Evolutionary conservation across 202 grass and related monocot genomes (phyloP), one percentile per base, ranked within the genome.

Genomic region (Thinopyrum obtusiflorum): DNA sequence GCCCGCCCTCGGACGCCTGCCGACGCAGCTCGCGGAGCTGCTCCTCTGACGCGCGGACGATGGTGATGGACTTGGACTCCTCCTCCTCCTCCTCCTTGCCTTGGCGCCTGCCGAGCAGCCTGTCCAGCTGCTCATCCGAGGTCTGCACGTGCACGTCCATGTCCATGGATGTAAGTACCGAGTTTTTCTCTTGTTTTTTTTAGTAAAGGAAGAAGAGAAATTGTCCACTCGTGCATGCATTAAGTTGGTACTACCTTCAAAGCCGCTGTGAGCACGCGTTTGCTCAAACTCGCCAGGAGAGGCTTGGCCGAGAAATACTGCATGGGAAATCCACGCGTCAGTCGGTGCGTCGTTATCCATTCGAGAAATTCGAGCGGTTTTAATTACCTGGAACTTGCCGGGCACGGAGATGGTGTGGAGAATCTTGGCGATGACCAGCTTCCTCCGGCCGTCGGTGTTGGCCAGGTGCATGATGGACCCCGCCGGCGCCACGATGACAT

Each of bases 221-320:
- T 10, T 46, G 11, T 47, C 2, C n/a, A 7, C 3, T 12, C 2
- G 25, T 8, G 3, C 5, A 65, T 69, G 35, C 11, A 42, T 39
- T 36, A 12, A 5, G 26, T 53, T 0, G 49, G 17, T 20, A 53
- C 4, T 84, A 94, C 92, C 64, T 90, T 93, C 25, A 87, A 89
- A 21, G 91, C 91, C 20, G 95, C 92, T 79, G 61, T 82, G 47
- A 87, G 85, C 25, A 97, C 64, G 28, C 81, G 86, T 12, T 90
- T 80, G 82, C 95, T 90, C 71, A 95, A 93, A 39, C 87, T 88
- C 11, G 74, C 67, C 4, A 91, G 61, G 55, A 90, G 36, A 3
- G 94, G 89, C 14, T 92, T 63, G 29, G 69, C 95, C 78, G 85
- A 77, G 85, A 93, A 95, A n/a, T 70, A 74, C 92, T 97, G 86